Evolutionary conservation across 208 protist genomes (phyloP).

Genomic region (Leishmania major): DNA sequence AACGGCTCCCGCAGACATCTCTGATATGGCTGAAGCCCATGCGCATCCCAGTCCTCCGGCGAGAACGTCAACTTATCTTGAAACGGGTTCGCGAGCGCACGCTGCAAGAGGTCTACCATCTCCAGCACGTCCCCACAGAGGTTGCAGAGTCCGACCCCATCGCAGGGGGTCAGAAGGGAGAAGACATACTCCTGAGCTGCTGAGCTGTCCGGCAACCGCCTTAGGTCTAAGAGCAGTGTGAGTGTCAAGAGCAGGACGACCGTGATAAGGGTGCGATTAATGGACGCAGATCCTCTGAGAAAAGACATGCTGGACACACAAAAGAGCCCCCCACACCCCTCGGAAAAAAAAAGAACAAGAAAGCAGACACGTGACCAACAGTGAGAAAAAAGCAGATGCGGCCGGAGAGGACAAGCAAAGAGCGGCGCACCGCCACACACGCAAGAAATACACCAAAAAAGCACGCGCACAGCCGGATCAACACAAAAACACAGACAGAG

Average conservation of each 20-base stretch:
- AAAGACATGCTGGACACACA: slow-evolving; percentile 1
- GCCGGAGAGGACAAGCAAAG: not conserved
- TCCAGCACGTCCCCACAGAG: slow-evolving; percentile 39
- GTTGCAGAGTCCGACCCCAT: slow-evolving; percentile 22
- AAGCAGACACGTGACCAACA: not conserved
- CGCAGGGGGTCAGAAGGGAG: slow-evolving; percentile 19
- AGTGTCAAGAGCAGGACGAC: slow-evolving; percentile 23
- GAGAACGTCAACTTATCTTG: slow-evolving; percentile 23
- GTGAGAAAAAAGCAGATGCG: not conserved
- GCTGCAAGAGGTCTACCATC: slow-evolving; percentile 31
- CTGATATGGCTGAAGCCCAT: slow-evolving; percentile 15
- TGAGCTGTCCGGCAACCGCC: slow-evolving; percentile 18
- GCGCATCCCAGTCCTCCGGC: slow-evolving; percentile 10
- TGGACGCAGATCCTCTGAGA: not conserved
- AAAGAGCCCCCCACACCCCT: not conserved
- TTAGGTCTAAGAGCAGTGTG: slow-evolving; percentile 16
- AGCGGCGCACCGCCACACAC: not conserved
- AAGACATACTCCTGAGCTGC: slow-evolving; percentile 33
- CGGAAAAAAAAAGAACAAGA: not conserved
- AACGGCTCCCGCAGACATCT: slow-evolving; percentile 21
- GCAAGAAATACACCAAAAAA: not conserved
- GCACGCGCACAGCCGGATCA: not conserved
- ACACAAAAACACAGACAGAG: not conserved
- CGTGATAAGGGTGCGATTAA: slow-evolving; percentile 11
- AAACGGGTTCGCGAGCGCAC: slow-evolving; percentile 14